These are phyloP conservation scores for Fusarium secorum DNA, from an alignment of 2,329 filamentous ascomycete genomes.

Conservation along the genomic window DNA sequence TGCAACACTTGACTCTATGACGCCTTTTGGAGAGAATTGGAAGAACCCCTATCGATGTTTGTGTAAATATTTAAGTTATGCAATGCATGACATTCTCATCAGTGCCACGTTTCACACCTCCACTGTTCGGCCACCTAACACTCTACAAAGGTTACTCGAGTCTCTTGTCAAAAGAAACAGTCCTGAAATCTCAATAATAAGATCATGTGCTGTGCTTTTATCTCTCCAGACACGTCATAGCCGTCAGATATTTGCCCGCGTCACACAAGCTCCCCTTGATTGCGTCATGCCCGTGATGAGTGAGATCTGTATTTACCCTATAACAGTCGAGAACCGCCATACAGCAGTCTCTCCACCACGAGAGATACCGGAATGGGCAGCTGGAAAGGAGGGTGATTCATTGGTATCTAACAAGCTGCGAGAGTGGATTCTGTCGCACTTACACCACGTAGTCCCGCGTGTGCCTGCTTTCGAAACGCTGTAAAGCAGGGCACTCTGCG, in stretches of 20 bases:
- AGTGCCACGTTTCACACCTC: neutral
- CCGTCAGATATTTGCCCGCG: constrained; percentile 3
- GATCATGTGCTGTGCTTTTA: neutral
- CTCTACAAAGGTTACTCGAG: neutral
- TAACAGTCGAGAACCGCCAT: constrained; percentile 15
- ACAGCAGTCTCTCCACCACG: constrained; percentile 8
- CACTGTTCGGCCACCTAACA: neutral
- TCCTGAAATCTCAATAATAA: neutral
- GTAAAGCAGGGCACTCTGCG: constrained; percentile 22
- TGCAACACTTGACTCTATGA: neutral
- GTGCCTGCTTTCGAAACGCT: neutral
- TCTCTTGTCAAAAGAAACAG: neutral
- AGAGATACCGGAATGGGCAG: constrained; percentile 12
- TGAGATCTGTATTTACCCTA: constrained; percentile 25
- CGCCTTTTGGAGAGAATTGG: neutral
- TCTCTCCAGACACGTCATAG: constrained; percentile 15
- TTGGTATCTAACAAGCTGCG: constrained; percentile 13
- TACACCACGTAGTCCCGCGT: constrained; percentile 21
- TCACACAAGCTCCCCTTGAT: constrained; percentile 9
- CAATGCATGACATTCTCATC: neutral
- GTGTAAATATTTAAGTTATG: neutral
- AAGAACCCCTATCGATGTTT: neutral
- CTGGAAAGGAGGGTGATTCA: constrained; percentile 25
- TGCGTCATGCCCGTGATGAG: constrained; percentile 30
- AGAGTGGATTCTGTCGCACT: constrained; percentile 25